A percentile compares a stretch with the other conserved stretches of the same genome.
Conservation (phyloP, 2,329 filamentous ascomycete species). For the Mycosphaerelloides madeirae region DNA sequence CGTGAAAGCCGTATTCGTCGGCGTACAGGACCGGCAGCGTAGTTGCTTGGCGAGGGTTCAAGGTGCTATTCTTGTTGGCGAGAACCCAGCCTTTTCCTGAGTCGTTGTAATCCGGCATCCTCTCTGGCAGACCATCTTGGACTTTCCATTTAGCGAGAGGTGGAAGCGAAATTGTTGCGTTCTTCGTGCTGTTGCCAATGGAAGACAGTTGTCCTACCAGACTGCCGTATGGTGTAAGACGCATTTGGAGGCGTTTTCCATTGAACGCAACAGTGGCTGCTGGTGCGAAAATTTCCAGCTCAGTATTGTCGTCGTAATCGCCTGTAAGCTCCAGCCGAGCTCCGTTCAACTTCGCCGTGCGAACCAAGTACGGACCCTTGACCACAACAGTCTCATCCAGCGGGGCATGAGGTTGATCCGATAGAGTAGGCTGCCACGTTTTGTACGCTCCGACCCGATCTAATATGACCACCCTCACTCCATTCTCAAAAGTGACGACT, state of each 20-base stretch:
- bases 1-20: conserved; percentile 41
- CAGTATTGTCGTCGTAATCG: conserved; percentile 32
- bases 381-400: conserved; percentile 39
- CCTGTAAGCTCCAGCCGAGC: conserved; percentile 32
- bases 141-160: conserved; percentile 45
- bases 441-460: conserved; percentile 37
- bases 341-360: conserved; percentile 26
- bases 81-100: conserved; percentile 38
- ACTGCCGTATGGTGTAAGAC: conserved; percentile 35
- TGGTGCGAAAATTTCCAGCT: conserved; percentile 37
- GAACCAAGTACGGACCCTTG: conserved; percentile 39
- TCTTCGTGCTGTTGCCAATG: conserved; percentile 17
- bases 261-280: conserved; percentile 36
- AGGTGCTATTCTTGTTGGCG: conserved; percentile 34
- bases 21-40: conserved; percentile 40
- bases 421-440: conserved; percentile 38
- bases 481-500: conserved; percentile 30
- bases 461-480: conserved; percentile 34
- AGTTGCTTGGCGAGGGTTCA: conserved; percentile 36
- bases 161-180: conserved; percentile 35
- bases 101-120: conserved; percentile 40
- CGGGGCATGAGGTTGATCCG: conserved; percentile 36
- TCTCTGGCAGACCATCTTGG: conserved; percentile 48
- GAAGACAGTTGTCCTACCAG: conserved; percentile 30
- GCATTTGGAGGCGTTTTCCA: conserved; percentile 29